A percentile compares a stretch with the other conserved stretches of the same genome.
phyloP scores from a whole-genome alignment of 495 filamentous ascomycete genomes.

The Penicillium herquei region DNA sequence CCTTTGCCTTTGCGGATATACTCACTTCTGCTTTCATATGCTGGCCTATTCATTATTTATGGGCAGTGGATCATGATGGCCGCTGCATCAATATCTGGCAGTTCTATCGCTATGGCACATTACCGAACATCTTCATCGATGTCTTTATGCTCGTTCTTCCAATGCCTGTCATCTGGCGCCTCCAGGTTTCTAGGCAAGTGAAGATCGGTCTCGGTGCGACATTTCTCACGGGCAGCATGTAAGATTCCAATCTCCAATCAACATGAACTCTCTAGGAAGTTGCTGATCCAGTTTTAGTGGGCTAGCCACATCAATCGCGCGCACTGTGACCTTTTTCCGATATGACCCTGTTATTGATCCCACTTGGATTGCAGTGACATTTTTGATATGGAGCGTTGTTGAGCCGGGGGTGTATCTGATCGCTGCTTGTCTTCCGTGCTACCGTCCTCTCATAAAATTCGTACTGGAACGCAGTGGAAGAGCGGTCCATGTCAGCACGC shows the following conservation, averaged over 20 bases:
- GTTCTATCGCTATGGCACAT: background rate
- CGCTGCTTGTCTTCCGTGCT: background rate
- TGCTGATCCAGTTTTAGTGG: background rate
- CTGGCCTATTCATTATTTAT: background rate
- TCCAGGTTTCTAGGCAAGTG: background rate
- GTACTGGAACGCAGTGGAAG: background rate
- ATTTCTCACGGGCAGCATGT: background rate
- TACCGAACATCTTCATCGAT: background rate
- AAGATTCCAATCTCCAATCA: background rate
- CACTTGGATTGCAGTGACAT: background rate
- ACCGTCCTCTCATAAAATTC: background rate
- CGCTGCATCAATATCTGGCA: background rate
- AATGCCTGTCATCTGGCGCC: background rate
- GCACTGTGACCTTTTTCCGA: background rate
- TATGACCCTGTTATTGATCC: background rate
- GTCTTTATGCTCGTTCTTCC: background rate
- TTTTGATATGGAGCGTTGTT: background rate
- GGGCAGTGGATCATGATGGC: background rate
- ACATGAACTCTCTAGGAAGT: background rate
- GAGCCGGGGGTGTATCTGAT: background rate
- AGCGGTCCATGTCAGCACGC: background rate
- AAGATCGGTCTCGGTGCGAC: background rate
- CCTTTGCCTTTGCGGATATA: background rate
- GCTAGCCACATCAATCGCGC: background rate
- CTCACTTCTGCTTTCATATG: background rate